These are phyloP conservation scores for Mortierella antarctica DNA, from an alignment of 192 early-diverging fungal species.

Conservation along the genomic window DNA sequence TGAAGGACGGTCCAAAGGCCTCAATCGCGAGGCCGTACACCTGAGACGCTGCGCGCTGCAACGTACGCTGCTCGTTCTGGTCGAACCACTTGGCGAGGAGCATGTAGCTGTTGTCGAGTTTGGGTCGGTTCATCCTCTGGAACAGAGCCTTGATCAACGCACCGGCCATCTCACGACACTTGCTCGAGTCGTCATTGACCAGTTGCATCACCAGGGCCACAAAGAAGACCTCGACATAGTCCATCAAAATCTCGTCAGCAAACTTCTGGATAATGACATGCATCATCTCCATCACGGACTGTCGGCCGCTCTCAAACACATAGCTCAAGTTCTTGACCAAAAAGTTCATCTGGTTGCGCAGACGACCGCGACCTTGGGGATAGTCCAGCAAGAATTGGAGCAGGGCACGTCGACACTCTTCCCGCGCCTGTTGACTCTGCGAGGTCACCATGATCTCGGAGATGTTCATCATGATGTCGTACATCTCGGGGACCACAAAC, in stretches of 20 bases:
- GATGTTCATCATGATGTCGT: constrained; percentile 92
- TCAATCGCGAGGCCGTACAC: constrained; percentile 88
- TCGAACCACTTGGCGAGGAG: constrained; percentile 85
- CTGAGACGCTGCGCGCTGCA: constrained; percentile 86
- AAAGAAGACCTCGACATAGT: constrained; percentile 86
- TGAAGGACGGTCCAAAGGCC: constrained; percentile 73
- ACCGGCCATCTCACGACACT: constrained; percentile 92
- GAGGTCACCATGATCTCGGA: constrained; percentile 87
- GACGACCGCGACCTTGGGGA: constrained; percentile 85
- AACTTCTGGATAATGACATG: constrained; percentile 84
- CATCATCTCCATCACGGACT: constrained; percentile 91
- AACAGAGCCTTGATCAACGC: constrained; percentile 77
- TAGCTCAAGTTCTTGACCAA: constrained; percentile 92
- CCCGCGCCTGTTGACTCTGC: constrained; percentile 80
- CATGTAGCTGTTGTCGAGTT: constrained; percentile 70
- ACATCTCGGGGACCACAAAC: constrained; percentile 89
- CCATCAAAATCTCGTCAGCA: constrained; percentile 77
- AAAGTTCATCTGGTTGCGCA: constrained; percentile 88
- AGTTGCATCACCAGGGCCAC: constrained; percentile 85
- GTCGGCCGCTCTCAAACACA: constrained; percentile 91
- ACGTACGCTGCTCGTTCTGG: constrained; percentile 64
- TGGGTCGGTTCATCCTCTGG: constrained; percentile 66
- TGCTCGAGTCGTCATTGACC: constrained; percentile 91
- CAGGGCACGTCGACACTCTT: constrained; percentile 83
- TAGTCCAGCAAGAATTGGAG: constrained; percentile 96